Conservation (phyloP, 345 rosid genomes). For the Hevea brasiliensis region DNA sequence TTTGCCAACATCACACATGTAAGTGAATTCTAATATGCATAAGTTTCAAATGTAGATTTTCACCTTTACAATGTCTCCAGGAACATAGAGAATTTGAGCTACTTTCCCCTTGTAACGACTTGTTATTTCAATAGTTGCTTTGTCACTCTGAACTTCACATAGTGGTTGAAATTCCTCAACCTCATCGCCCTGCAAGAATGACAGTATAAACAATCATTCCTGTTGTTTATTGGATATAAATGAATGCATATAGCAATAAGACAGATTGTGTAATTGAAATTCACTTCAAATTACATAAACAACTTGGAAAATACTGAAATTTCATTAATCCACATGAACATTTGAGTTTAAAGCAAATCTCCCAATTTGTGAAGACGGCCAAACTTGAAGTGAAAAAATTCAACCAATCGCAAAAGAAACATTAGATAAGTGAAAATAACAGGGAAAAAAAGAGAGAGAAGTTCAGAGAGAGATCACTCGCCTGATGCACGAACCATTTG, state of each 20-base stretch:
- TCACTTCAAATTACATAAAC: neutral
- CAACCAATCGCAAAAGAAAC: neutral
- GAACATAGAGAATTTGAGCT: constrained; percentile 50
- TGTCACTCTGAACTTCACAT: constrained; percentile 97
- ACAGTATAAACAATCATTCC: constrained; percentile 2
- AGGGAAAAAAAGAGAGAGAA: too few species aligned
- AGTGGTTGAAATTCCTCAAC: constrained; percentile 93
- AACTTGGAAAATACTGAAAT: neutral
- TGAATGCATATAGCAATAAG: neutral
- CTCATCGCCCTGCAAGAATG: constrained; percentile 65
- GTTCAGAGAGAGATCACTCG: constrained; percentile 17
- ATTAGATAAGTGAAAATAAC: neutral
- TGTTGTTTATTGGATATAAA: neutral
- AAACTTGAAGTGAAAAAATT: constrained; percentile 4
- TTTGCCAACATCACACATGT: neutral
- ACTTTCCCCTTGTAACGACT: constrained; percentile 93
- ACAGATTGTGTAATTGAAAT: neutral
- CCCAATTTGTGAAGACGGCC: neutral
- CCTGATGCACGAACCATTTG: constrained; percentile 92
- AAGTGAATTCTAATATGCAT: neutral
- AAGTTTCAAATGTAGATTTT: constrained; percentile 4
- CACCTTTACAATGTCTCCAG: constrained; percentile 91
- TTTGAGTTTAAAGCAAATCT: neutral
- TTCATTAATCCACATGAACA: neutral
- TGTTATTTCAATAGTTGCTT: constrained; percentile 91